Base-by-base conservation (phyloP, 192 early-diverging fungal genomes). In the Umbelopsis isabellina region DNA sequence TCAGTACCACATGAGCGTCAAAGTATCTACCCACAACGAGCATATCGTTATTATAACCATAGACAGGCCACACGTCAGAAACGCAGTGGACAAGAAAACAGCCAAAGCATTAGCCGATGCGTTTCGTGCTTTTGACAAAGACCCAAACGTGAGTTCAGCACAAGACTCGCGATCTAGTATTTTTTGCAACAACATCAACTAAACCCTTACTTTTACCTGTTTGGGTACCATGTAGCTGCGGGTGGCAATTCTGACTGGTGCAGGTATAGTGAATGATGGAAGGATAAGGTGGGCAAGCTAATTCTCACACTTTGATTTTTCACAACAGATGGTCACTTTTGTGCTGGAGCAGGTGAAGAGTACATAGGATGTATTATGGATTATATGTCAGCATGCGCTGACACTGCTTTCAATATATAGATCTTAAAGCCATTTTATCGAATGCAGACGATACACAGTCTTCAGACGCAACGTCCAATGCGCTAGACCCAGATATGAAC, bases 81-180 rank as follows among this genome's bases (percentile, higher is more conserved):
- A 85, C 49, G 80, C 80, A 35, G 84, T 85, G 21, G 81, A 85
- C 46, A 75, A 81, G 3, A 65, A 67, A 5, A 85, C 84, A 2
- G 79, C 84, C 5, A 53, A 33, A 50, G 68, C 67, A 1, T 72
- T 86, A 15, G 74, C 81, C 15, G 78, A 81, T 20, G 83, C 84
- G 9, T 86, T 86, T 51, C 71, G 81, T 4, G 78, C 72, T 41
- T 86, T 83, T 70, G 83, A 86, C 16, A 49, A 44, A n/a, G 83
- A 85, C 68, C 13, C 69, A 9, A 69, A 69, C 49, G 78, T 78
- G 69, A 50, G n/a, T n/a, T 21, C 35, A 18, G 6, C 2, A n/a
- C 20, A 16, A 44, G 2, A 18, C 12, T 10, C 22, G 22, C 53
- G 0, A 6, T 41, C 10, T 6, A 41, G 37, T 6, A 9, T 41